These are phyloP conservation scores for Calonectria montana DNA, from an alignment of 2,329 filamentous ascomycete genomes.

Conservation along the genomic window DNA sequence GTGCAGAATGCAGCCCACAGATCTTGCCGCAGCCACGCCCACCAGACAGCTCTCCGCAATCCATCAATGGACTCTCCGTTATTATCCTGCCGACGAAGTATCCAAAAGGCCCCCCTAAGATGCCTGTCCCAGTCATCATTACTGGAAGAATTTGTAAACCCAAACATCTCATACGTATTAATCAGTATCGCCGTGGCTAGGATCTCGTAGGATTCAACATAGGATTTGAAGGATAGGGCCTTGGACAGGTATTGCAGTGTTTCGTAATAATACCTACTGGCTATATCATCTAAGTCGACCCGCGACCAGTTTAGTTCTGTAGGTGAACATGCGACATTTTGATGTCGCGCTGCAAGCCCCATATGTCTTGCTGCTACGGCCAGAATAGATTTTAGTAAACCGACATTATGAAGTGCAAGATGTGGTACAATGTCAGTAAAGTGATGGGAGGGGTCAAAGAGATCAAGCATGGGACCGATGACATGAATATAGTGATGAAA, in stretches of 20 bases:
- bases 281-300: background rate
- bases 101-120: background rate
- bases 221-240: background rate
- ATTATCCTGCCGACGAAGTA: background rate
- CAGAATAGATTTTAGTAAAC: background rate
- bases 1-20: background rate
- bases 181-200: background rate
- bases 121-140: background rate
- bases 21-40: background rate
- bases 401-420: background rate
- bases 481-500: background rate
- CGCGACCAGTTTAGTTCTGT: background rate
- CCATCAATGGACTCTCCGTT: background rate
- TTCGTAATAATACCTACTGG: background rate
- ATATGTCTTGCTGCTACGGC: background rate
- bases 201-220: background rate
- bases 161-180: conserved; percentile 1
- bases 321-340: background rate
- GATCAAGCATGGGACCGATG: background rate
- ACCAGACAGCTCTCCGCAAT: background rate
- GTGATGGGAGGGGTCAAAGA: background rate
- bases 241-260: background rate
- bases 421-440: background rate
- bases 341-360: background rate
- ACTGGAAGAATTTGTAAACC: background rate